These are phyloP conservation scores for Pseudogymnoascus sp. DNA, from an alignment of 2,329 filamentous ascomycete genomes.

Conservation along the genomic window DNA sequence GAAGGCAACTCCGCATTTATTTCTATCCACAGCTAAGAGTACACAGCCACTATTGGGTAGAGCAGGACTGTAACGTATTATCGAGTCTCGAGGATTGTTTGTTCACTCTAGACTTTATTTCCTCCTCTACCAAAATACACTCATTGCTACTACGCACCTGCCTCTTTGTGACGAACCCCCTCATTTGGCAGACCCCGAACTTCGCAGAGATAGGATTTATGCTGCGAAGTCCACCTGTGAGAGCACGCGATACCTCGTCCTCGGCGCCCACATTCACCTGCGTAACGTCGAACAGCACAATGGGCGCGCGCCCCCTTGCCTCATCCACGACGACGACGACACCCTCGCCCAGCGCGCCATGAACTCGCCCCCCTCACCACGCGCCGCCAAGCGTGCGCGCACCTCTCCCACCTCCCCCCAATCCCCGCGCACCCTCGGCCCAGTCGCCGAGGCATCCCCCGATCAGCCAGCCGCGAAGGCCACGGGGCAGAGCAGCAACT, in stretches of 20 bases:
- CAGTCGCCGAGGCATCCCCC: neutral
- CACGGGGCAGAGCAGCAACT: constrained; percentile 55
- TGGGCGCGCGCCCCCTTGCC: constrained; percentile 1
- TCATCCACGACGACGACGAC: neutral
- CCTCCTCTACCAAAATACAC: neutral
- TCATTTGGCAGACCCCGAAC: neutral
- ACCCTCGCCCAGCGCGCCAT: neutral
- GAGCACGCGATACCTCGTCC: neutral
- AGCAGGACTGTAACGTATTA: neutral
- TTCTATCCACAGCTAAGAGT: neutral
- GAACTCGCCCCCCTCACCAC: constrained; percentile 4
- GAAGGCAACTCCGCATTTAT: constrained; percentile 4
- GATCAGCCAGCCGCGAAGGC: constrained; percentile 33
- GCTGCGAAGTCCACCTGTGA: neutral
- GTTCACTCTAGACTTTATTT: constrained; percentile 1
- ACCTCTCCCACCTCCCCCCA: neutral
- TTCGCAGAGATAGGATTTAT: neutral
- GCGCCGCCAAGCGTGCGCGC: neutral
- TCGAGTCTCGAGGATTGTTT: neutral
- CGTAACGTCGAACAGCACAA: constrained; percentile 5
- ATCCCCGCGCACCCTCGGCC: neutral
- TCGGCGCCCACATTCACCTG: neutral
- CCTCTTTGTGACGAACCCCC: neutral
- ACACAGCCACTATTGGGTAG: constrained; percentile 6
- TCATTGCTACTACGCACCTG: neutral